These are phyloP conservation scores for Cyclostephanos invisitatus DNA, from an alignment of 108 stramenopile species.

Conservation along the genomic window DNA sequence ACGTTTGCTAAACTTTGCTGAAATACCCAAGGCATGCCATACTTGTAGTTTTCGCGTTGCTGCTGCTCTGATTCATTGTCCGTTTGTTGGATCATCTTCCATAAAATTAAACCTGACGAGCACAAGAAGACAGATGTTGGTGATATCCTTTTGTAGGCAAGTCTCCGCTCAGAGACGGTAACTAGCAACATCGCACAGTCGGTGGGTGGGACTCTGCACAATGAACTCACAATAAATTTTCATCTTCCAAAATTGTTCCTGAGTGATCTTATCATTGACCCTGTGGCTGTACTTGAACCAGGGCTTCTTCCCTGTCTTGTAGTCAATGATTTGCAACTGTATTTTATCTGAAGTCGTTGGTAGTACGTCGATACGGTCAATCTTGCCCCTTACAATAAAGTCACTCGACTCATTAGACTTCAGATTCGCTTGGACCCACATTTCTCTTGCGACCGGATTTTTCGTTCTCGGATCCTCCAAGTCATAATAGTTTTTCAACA, in stretches of 20 bases:
- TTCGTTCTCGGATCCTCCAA: slow-evolving; percentile 74
- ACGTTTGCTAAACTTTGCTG: slow-evolving; percentile 32
- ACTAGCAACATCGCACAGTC: no score
- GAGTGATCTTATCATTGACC: slow-evolving; percentile 72
- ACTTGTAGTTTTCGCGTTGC: slow-evolving; percentile 20
- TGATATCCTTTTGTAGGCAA: background rate
- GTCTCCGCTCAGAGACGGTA: background rate
- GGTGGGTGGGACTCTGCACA: no score
- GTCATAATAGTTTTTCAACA: slow-evolving; percentile 76
- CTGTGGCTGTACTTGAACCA: slow-evolving; percentile 73
- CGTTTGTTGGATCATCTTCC: slow-evolving; percentile 56
- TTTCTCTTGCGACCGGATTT: slow-evolving; percentile 73
- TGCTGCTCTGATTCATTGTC: slow-evolving; percentile 11
- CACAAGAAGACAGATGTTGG: background rate
- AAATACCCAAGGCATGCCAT: slow-evolving; percentile 40
- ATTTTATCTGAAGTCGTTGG: slow-evolving; percentile 33
- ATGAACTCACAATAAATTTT: slow-evolving; percentile 59
- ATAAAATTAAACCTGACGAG: slow-evolving; percentile 57
- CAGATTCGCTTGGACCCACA: slow-evolving; percentile 70
- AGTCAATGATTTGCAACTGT: slow-evolving; percentile 72
- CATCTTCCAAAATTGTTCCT: slow-evolving; percentile 84
- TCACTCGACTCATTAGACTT: slow-evolving; percentile 1
- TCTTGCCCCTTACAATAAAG: slow-evolving; percentile 76
- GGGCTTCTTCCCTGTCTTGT: slow-evolving; percentile 91
- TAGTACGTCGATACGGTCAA: slow-evolving; percentile 86